Conservation (phyloP, 495 filamentous ascomycete species). For the Cercophora sp. region DNA sequence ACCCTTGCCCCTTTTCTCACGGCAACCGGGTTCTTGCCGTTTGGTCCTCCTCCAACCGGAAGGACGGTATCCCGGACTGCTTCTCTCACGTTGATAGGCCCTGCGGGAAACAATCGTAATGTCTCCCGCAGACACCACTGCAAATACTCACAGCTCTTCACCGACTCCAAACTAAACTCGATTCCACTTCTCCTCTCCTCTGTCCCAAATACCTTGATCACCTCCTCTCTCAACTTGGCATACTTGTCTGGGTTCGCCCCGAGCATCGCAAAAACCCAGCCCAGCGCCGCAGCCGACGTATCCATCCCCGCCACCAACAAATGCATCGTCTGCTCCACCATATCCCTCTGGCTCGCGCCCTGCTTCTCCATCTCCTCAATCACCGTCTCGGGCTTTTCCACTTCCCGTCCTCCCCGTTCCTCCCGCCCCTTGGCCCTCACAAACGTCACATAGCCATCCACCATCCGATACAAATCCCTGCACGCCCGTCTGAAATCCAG, state of each 20-base stretch:
- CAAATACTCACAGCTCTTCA: slow-evolving; percentile 6
- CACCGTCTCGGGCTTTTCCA: slow-evolving; percentile 1
- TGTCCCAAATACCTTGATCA: background rate
- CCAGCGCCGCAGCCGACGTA: slow-evolving; percentile 2
- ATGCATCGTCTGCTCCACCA: slow-evolving; percentile 5
- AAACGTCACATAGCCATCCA: slow-evolving; percentile 1
- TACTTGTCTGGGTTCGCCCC: background rate
- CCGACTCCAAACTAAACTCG: background rate
- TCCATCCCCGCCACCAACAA: slow-evolving; percentile 8
- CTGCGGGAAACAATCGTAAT: slow-evolving; percentile 5
- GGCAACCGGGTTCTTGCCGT: background rate
- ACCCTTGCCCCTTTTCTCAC: slow-evolving; percentile 7
- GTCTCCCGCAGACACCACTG: slow-evolving; percentile 1
- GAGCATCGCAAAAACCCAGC: slow-evolving; percentile 9
- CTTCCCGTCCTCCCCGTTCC: background rate
- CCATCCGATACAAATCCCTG: slow-evolving; percentile 11
- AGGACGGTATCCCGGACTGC: slow-evolving; percentile 2
- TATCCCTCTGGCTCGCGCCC: slow-evolving; percentile 1
- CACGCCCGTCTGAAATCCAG: slow-evolving; percentile 4
- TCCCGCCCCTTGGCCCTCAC: slow-evolving; percentile 3
- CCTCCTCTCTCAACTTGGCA: background rate
- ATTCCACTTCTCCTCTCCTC: background rate
- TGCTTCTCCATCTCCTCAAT: slow-evolving; percentile 5
- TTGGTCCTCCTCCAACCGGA: background rate
- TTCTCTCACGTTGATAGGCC: slow-evolving; percentile 1